These are phyloP conservation scores for Kwoniella heveanensis DNA, from an alignment of 768 basidiomycete species.

Conservation along the genomic window DNA sequence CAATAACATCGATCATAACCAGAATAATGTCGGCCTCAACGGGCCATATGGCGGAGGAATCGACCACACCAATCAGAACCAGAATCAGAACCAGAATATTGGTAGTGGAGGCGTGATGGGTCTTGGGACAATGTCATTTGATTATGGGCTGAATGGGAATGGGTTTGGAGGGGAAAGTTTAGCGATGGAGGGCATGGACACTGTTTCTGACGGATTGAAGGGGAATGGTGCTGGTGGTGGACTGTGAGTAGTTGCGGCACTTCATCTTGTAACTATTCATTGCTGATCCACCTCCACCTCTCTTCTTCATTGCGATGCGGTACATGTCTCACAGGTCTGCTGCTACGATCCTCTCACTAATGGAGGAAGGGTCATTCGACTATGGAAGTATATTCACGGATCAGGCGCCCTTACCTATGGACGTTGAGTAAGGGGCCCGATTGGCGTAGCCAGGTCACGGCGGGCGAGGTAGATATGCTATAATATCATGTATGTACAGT, in stretches of 20 bases:
- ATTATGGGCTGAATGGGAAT: constrained; percentile 28
- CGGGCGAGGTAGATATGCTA: too few relatives aligned
- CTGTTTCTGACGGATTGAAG: constrained; percentile 42
- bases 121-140: constrained; percentile 14
- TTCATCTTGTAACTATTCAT: too few relatives aligned
- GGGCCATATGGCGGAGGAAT: constrained; percentile 1
- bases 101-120: background rate
- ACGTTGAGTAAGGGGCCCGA: too few relatives aligned
- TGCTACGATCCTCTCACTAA: constrained; percentile 50
- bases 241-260: constrained; percentile 46
- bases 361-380: constrained; percentile 55
- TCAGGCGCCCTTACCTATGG: constrained; percentile 38
- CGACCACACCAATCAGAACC: background rate
- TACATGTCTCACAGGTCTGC: constrained; percentile 54
- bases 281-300: too few relatives aligned
- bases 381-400: constrained; percentile 51
- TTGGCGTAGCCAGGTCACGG: too few relatives aligned
- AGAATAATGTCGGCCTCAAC: background rate
- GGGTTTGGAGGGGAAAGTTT: constrained; percentile 44
- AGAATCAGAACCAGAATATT: constrained; percentile 7
- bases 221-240: constrained; percentile 32
- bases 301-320: too few relatives aligned
- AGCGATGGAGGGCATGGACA: constrained; percentile 47
- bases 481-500: too few relatives aligned
- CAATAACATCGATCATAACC: constrained; percentile 4